Conservation (phyloP, 1,284 basidiomycete species). For the Naganishia sp. region DNA sequence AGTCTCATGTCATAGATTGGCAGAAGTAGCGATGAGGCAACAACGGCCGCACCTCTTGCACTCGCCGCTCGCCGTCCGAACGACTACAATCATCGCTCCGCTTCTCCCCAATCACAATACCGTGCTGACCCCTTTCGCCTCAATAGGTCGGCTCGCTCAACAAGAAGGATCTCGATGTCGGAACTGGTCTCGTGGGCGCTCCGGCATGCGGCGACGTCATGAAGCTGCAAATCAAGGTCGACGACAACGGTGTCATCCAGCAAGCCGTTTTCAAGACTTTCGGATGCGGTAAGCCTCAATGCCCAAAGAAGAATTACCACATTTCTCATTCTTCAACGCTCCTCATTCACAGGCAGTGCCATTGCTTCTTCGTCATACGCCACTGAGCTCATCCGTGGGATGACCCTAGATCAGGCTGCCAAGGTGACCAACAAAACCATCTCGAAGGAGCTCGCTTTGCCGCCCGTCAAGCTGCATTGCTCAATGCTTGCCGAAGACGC, state of each 20-base stretch:
- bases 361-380: conserved; percentile 96
- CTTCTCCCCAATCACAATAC: no score
- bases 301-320: neutral
- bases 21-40: no score
- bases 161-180: conserved; percentile 87
- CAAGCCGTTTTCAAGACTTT: conserved; percentile 99
- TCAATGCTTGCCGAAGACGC: conserved; percentile 97
- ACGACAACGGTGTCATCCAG: conserved; percentile 85
- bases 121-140: conserved; percentile 47
- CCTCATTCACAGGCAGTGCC: conserved; percentile 64
- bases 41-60: no score
- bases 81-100: no score
- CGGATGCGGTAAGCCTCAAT: conserved; percentile 56
- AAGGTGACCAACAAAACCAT: conserved; percentile 99
- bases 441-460: conserved; percentile 85
- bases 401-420: conserved; percentile 89
- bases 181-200: conserved; percentile 96
- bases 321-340: conserved; percentile 59
- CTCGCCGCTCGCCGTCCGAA: no score
- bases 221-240: conserved; percentile 98
- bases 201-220: conserved; percentile 76
- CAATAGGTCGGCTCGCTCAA: conserved; percentile 88
- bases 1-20: neutral
- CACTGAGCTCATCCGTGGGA: conserved; percentile 96
- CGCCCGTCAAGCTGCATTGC: conserved; percentile 83